phyloP scores from a whole-genome alignment of 2,329 filamentous ascomycete species.

The Whalleya microplaca region DNA sequence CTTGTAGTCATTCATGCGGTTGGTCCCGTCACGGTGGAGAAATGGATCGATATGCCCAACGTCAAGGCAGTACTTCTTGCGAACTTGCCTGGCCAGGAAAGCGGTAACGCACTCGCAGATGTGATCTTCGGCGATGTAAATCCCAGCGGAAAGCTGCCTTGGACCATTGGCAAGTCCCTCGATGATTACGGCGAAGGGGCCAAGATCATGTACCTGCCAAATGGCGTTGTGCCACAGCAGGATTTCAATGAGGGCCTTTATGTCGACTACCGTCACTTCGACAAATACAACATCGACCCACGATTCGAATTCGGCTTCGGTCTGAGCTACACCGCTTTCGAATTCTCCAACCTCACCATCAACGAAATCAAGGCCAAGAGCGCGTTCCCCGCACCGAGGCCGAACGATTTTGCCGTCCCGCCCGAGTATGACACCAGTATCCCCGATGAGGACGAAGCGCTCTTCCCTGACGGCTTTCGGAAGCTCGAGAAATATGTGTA shows the following conservation, averaged over 20 bases:
- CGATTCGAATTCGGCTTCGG: slow-evolving; percentile 88
- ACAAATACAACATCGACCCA: slow-evolving; percentile 73
- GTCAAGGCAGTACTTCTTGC: slow-evolving; percentile 81
- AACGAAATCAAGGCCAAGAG: slow-evolving; percentile 51
- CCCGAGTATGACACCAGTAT: slow-evolving; percentile 59
- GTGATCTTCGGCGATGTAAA: slow-evolving; percentile 79
- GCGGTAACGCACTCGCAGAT: slow-evolving; percentile 78
- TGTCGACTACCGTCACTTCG: slow-evolving; percentile 89
- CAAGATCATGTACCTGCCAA: slow-evolving; percentile 70
- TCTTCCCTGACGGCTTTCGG: slow-evolving; percentile 65
- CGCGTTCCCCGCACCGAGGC: slow-evolving; percentile 42
- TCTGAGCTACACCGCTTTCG: slow-evolving; percentile 78
- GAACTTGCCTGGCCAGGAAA: slow-evolving; percentile 87
- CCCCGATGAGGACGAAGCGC: slow-evolving; percentile 57
- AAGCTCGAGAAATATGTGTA: slow-evolving; percentile 73
- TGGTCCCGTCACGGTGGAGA: slow-evolving; percentile 78
- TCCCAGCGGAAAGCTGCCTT: slow-evolving; percentile 81
- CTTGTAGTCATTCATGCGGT: slow-evolving; percentile 89
- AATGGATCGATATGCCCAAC: slow-evolving; percentile 76
- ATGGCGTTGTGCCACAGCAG: slow-evolving; percentile 75
- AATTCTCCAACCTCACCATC: slow-evolving; percentile 59
- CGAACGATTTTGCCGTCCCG: slow-evolving; percentile 48
- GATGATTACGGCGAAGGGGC: slow-evolving; percentile 77
- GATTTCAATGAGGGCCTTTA: slow-evolving; percentile 83
- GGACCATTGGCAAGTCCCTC: slow-evolving; percentile 77